phyloP scores from a whole-genome alignment of 345 rosid genomes.

The Brassica incana region DNA sequence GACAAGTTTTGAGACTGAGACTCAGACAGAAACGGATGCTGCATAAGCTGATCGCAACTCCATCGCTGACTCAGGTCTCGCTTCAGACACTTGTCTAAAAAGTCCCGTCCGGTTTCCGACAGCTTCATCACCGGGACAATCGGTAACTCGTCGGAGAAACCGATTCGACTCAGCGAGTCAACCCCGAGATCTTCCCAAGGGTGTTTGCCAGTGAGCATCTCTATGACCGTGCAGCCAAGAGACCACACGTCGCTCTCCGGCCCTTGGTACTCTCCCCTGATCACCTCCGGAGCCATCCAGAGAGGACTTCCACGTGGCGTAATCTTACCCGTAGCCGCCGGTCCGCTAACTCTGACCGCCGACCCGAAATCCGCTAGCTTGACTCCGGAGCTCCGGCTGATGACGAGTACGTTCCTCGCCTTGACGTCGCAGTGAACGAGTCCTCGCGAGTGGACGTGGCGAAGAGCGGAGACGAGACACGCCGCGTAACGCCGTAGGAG shows the following conservation, averaged over 20 bases:
- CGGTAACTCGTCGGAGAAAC: slow-evolving; percentile 54
- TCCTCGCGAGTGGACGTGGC: slow-evolving; percentile 55
- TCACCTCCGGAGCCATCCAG: slow-evolving; percentile 98
- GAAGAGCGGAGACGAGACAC: slow-evolving; percentile 63
- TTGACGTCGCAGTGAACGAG: slow-evolving; percentile 80
- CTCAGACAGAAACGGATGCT: slow-evolving; percentile 58
- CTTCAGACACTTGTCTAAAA: slow-evolving; percentile 59
- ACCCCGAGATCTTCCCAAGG: slow-evolving; percentile 61
- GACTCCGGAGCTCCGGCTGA: slow-evolving; percentile 45
- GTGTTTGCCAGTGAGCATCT: slow-evolving; percentile 69
- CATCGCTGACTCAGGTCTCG: slow-evolving; percentile 56
- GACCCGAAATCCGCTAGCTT: slow-evolving; percentile 90
- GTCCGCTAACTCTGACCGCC: slow-evolving; percentile 34
- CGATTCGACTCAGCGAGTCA: slow-evolving; percentile 53
- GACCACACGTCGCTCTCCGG: slow-evolving; percentile 87
- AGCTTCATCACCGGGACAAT: slow-evolving; percentile 42
- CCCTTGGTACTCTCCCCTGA: slow-evolving; percentile 64
- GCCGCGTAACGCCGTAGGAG: slow-evolving; percentile 46
- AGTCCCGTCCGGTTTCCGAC: slow-evolving; percentile 59
- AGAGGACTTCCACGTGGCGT: slow-evolving; percentile 81
- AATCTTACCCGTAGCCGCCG: not conserved
- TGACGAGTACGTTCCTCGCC: slow-evolving; percentile 63
- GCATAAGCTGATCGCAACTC: slow-evolving; percentile 72
- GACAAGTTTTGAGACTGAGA: slow-evolving; percentile 16
- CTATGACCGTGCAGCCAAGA: slow-evolving; percentile 69